These are phyloP conservation scores for Trypanosoma boissoni DNA, from an alignment of 208 protist species.

Conservation along the genomic window DNA sequence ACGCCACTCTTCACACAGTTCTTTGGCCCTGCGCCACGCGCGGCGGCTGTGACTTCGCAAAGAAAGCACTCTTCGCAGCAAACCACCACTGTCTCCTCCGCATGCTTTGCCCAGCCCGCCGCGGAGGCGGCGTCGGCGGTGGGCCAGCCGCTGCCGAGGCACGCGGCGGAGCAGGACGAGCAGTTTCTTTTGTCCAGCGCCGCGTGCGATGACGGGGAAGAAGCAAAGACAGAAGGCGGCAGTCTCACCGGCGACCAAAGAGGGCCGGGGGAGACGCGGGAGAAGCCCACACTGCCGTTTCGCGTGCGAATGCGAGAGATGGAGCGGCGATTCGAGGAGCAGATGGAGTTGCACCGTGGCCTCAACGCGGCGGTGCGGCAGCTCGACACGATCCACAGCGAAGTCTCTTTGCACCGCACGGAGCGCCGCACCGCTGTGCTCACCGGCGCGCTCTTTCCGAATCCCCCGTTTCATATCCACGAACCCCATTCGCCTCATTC, in stretches of 20 bases:
- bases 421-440: slow-evolving; percentile 39
- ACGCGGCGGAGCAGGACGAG: neutral
- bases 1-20: slow-evolving; percentile 31
- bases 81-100: too few species aligned
- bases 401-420: slow-evolving; percentile 29
- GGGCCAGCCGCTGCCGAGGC: neutral
- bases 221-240: neutral
- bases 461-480: neutral
- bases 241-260: neutral
- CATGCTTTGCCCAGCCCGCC: too few species aligned
- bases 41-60: neutral
- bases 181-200: neutral
- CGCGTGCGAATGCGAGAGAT: slow-evolving; percentile 35
- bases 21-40: slow-evolving; percentile 16
- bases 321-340: slow-evolving; percentile 52
- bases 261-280: neutral
- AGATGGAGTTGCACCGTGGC: slow-evolving; percentile 60
- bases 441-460: slow-evolving; percentile 17
- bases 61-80: neutral
- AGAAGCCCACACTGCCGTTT: slow-evolving; percentile 34
- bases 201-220: neutral
- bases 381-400: slow-evolving; percentile 24
- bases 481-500: neutral
- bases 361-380: slow-evolving; percentile 33
- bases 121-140: too few species aligned